A percentile compares a stretch with the other conserved stretches of the same genome.
These are phyloP conservation scores for thale cress (Arabidopsis thaliana) DNA, from an alignment of 345 rosid species.

Conservation along the genomic window TAIR10.1 NC_003075.7:2412001-2412500, in stretches of 20 bases:
- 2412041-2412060: not conserved
- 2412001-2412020: not conserved
- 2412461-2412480: not conserved
- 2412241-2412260: not conserved
- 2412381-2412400: not conserved
- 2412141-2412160: not conserved
- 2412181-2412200: not conserved
- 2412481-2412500: not conserved
- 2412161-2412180: not conserved
- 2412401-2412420: not conserved
- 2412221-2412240: not conserved
- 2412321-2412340: not conserved
- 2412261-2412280: not conserved
- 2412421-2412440: slow-evolving; percentile 18
- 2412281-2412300: not conserved
- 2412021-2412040: not conserved
- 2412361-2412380: too few species aligned
- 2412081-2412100: not conserved
- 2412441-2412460: slow-evolving; percentile 7
- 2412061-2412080: too few species aligned
- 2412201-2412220: slow-evolving; percentile 13
- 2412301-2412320: not conserved
- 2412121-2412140: not conserved
- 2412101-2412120: not conserved
- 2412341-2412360: not conserved